A percentile compares a stretch with the other conserved stretches of the same genome.
Conservation (phyloP, 768 basidiomycete genomes). For the Termitomyces sp. region DNA sequence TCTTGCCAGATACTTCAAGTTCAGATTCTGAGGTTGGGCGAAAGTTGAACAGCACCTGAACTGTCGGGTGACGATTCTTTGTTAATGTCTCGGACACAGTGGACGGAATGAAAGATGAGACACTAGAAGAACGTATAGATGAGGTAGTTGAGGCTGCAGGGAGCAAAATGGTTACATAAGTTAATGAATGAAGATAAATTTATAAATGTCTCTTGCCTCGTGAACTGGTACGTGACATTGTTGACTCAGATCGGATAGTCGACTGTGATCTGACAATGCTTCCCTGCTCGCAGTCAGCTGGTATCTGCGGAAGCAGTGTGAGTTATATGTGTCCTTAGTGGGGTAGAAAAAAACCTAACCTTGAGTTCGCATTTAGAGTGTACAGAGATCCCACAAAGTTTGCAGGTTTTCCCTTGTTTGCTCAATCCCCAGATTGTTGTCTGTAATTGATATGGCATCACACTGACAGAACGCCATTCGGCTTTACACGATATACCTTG, state of each 20-base stretch:
- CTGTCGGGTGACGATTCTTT: conserved; percentile 43
- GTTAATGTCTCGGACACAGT: conserved; percentile 26
- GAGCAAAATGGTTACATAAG: not conserved
- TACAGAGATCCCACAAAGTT: conserved; percentile 68
- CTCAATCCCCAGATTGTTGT: conserved; percentile 83
- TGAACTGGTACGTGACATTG: conserved; percentile 18
- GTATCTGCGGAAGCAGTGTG: conserved; percentile 40
- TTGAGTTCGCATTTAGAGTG: conserved; percentile 85
- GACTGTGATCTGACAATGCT: conserved; percentile 19
- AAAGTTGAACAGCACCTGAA: conserved; percentile 72
- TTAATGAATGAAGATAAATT: not conserved
- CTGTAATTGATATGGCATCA: conserved; percentile 26
- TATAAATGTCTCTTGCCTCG: conserved; percentile 14
- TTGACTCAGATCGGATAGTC: conserved; percentile 17
- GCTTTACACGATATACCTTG: conserved; percentile 41
- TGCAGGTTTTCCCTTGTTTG: conserved; percentile 85
- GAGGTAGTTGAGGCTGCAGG: conserved; percentile 9
- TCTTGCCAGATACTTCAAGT: conserved; percentile 56
- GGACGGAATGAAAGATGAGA: conserved; percentile 52
- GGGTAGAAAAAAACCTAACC: conserved; percentile 30
- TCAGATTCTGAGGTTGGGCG: conserved; percentile 73
- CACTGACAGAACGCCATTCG: not conserved
- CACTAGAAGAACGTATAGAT: conserved; percentile 30
- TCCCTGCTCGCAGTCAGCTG: conserved; percentile 58
- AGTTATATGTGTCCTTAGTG: not conserved